These are phyloP conservation scores for Rhododendron williamsianum DNA, from an alignment of 148 eudicot species.

Conservation along the genomic window DNA sequence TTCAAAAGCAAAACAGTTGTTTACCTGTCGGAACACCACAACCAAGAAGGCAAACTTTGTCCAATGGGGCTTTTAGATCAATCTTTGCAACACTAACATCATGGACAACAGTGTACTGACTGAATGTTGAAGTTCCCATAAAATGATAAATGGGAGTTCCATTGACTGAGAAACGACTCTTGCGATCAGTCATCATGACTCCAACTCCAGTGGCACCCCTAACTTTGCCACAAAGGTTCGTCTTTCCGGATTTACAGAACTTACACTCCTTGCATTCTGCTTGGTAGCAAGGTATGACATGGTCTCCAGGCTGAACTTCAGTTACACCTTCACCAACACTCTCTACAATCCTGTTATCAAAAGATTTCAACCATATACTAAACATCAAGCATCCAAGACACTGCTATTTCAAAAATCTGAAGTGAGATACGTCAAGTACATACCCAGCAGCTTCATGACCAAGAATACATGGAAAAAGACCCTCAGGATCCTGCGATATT, in stretches of 20 bases:
- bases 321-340: conserved; percentile 99
- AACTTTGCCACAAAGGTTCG: conserved; percentile 96
- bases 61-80: conserved; percentile 87
- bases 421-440: not conserved
- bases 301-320: conserved; percentile 94
- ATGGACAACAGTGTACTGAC: conserved; percentile 98
- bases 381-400: not conserved
- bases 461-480: conserved; percentile 98
- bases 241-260: conserved; percentile 98
- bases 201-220: conserved; percentile 94
- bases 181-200: conserved; percentile 92
- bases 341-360: conserved; percentile 72
- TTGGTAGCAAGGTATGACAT: conserved; percentile 98
- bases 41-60: conserved; percentile 98
- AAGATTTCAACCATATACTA: not conserved
- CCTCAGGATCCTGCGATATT: conserved; percentile 79
- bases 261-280: conserved; percentile 98
- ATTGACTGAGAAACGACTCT: conserved; percentile 86
- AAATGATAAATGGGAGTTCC: conserved; percentile 94
- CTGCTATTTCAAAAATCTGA: not conserved
- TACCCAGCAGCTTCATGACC: conserved; percentile 99
- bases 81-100: conserved; percentile 99
- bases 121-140: conserved; percentile 99
- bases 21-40: conserved; percentile 98
- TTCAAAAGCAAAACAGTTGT: conserved; percentile 1